Base-by-base conservation (phyloP, 2,329 filamentous ascomycete genomes). In the Alternaria panax region DNA sequence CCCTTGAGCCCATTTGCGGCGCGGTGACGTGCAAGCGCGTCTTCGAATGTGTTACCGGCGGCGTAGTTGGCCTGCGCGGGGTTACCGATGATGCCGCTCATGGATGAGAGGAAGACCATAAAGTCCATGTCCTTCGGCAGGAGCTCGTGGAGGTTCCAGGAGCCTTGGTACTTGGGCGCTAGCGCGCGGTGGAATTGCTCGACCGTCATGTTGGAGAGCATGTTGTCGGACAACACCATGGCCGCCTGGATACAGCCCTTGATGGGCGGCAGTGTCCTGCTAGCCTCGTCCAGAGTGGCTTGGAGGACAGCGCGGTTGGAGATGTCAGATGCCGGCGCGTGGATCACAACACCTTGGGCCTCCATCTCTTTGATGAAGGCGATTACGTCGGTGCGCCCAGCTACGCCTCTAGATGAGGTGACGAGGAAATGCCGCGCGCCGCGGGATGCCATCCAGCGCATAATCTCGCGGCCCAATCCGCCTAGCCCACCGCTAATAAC, bases 401-500 rank as follows among this genome's bases (percentile, higher is more conserved):
- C 51, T 4, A 59, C 68, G n/a, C 66, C 67, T 27, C 66, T 56
- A 3, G 71, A 74, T 1, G 70, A 54, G 25, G 60, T 52, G 14
- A 75, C 54, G 2, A 70, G 61, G 20, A 76, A 57, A 42, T 70
- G 56, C 25, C 60, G 59, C 1, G 72, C 74, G 12, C 73, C 74
- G 32, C 63, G 64, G 4, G 46, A 43, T 5, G 66, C 62, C 70
- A 76, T 70, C 68, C 67, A 72, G 28, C 52, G 59, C 7, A 67
- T 60, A 40, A 75, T 69, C 25, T 62, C 63, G 2, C 74, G 67
- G 4, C 73, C 74, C 22, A 75, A 50, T 5, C 72, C 73, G 2
- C 74, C 73, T 2, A 65, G 64, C 4, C 72, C 73, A 30, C 73
- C 72, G 27, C 68, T 65, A 4, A 76, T 57, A 7, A 76, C 22